A percentile compares a stretch with the other conserved stretches of the same genome.
Conservation (phyloP, 352 stramenopile genomes). For the Pythium chondricola region DNA sequence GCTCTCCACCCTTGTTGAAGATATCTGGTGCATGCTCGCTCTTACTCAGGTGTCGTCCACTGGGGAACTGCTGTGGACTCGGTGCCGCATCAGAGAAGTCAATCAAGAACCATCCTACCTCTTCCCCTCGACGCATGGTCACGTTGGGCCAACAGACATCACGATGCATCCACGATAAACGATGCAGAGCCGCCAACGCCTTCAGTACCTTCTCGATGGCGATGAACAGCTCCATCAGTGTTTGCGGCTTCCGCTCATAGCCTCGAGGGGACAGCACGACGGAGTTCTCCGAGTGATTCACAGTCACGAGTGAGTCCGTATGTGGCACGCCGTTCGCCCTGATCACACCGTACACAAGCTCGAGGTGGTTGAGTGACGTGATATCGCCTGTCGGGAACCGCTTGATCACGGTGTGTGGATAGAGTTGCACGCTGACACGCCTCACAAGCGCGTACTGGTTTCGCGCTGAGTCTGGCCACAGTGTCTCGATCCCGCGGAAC, state of each 20-base stretch:
- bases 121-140: not conserved
- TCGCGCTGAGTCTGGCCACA: not conserved
- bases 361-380: not conserved
- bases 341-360: not conserved
- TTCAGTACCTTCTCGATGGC: slow-evolving; percentile 2
- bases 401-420: not conserved
- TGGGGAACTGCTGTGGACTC: not conserved
- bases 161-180: not conserved
- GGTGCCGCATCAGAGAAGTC: slow-evolving; percentile 4
- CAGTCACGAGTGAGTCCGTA: not conserved
- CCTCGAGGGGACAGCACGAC: not conserved
- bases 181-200: slow-evolving; percentile 1
- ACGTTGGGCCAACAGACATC: slow-evolving; percentile 11
- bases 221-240: not conserved
- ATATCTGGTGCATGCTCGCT: slow-evolving; percentile 8
- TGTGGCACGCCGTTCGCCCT: not conserved
- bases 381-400: no score
- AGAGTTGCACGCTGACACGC: not conserved
- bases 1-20: not conserved
- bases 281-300: not conserved
- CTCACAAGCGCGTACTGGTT: not conserved
- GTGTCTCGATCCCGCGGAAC: not conserved
- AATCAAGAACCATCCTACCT: slow-evolving; percentile 1
- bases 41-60: not conserved
- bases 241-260: not conserved